phyloP scores from a whole-genome alignment of 345 rosid genomes.

The Hibiscus trionum region DNA sequence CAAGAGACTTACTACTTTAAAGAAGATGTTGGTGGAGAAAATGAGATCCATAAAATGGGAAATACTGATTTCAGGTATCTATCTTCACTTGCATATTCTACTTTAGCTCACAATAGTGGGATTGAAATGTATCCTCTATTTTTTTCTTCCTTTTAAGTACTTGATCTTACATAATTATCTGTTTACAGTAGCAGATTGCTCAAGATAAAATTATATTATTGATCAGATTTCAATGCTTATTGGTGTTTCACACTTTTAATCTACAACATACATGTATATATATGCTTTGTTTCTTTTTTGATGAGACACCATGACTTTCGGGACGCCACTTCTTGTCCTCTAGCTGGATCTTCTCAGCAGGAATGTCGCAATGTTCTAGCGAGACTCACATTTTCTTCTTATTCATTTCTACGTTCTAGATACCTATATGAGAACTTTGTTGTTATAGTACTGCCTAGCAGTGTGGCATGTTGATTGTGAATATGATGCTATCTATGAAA shows the following conservation, averaged over 20 bases:
- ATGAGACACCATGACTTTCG: no score
- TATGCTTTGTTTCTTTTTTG: no score
- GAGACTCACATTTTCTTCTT: no score
- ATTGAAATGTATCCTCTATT: neutral
- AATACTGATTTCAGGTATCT: slow-evolving; percentile 58
- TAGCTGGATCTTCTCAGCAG: no score
- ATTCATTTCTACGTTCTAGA: no score
- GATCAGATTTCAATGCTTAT: neutral
- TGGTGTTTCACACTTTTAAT: neutral
- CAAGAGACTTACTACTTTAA: slow-evolving; percentile 48
- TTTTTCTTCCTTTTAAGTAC: neutral
- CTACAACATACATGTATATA: slow-evolving; percentile 50
- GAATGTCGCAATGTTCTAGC: no score
- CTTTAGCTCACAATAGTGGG: neutral
- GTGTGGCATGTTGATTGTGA: no score
- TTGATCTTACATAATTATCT: neutral
- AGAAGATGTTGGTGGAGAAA: slow-evolving; percentile 41
- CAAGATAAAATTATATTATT: neutral
- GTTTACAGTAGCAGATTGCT: neutral
- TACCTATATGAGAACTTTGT: no score
- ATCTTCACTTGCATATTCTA: slow-evolving; percentile 1
- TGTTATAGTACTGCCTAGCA: no score
- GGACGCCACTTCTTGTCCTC: no score
- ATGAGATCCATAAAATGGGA: slow-evolving; percentile 59
- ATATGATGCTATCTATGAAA: no score